phyloP scores from a whole-genome alignment of 2,329 filamentous ascomycete genomes.

The Penicillium sp. region DNA sequence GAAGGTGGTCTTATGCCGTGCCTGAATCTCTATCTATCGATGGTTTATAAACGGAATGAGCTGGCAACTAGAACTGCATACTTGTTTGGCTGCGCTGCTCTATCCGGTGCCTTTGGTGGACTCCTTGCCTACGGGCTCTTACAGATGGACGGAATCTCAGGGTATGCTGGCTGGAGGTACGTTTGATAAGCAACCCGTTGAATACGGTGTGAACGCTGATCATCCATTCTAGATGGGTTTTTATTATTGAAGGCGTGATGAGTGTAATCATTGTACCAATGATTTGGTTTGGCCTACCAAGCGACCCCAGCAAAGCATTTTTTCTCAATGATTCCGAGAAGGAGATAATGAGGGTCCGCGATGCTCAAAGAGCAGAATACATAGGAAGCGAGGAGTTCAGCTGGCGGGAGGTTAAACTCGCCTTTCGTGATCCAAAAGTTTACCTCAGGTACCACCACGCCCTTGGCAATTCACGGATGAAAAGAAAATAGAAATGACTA shows the following conservation, averaged over 20 bases:
- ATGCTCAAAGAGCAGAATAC: slow-evolving; percentile 57
- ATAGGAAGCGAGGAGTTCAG: slow-evolving; percentile 20
- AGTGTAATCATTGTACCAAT: slow-evolving; percentile 63
- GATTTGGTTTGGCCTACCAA: slow-evolving; percentile 59
- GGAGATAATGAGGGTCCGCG: slow-evolving; percentile 28
- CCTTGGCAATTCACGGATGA: neutral
- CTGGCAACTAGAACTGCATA: slow-evolving; percentile 12
- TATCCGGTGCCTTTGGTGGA: slow-evolving; percentile 61
- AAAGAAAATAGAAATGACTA: neutral
- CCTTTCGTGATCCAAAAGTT: slow-evolving; percentile 36
- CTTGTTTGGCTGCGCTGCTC: slow-evolving; percentile 25
- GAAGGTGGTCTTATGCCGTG: neutral
- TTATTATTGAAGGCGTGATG: slow-evolving; percentile 60
- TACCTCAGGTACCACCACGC: slow-evolving; percentile 35
- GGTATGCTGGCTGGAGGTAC: slow-evolving; percentile 52
- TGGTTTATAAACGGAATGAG: slow-evolving; percentile 3
- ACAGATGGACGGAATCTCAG: slow-evolving; percentile 51
- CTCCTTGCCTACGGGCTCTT: slow-evolving; percentile 59
- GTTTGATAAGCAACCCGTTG: neutral
- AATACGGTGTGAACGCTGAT: neutral
- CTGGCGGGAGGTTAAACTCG: slow-evolving; percentile 29
- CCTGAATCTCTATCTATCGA: neutral
- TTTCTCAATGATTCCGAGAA: slow-evolving; percentile 66
- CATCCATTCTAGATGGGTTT: slow-evolving; percentile 41
- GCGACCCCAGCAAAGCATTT: slow-evolving; percentile 69